phyloP scores from a whole-genome alignment of 345 rosid genomes.

The rapeseed (Brassica napus) region Da-Ae NC_063452.1:46694501-46695000 shows the following conservation, averaged over 20 bases:
- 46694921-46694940: too few relatives aligned
- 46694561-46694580: too few relatives aligned
- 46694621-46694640: too few relatives aligned
- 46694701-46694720: not conserved
- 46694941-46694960: too few relatives aligned
- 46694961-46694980: too few relatives aligned
- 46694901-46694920: too few relatives aligned
- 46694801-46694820: not conserved
- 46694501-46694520: not conserved
- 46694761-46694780: not conserved
- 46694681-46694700: not conserved
- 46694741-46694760: not conserved
- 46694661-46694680: not conserved
- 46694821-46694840: not conserved
- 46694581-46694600: too few relatives aligned
- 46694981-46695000: too few relatives aligned
- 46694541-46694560: not conserved
- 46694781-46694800: not conserved
- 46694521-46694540: not conserved
- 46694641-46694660: not conserved
- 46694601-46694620: not conserved
- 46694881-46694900: constrained; percentile 25
- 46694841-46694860: not conserved
- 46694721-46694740: not conserved
- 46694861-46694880: constrained; percentile 21